Evolutionary conservation across 2,329 filamentous ascomycete genomes (phyloP), one percentile per base, ranked within the genome.

Genomic region (Cucurbitaria berberidis): DNA sequence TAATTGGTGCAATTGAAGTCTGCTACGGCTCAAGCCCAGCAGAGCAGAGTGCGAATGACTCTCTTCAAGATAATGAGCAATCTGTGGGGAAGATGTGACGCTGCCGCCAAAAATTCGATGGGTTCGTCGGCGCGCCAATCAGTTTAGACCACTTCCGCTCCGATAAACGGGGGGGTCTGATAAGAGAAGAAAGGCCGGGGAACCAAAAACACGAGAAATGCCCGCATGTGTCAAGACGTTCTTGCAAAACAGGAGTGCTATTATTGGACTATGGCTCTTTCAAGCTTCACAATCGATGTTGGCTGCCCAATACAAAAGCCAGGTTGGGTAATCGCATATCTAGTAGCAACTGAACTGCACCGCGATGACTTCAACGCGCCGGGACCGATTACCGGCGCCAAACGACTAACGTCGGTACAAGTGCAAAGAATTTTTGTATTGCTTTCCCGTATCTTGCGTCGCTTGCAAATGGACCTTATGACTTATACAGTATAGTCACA

Each of bases 81-180:
- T 59, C 64, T 64, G 70, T 66, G 69, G 70, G 68, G 70, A 66
- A 64, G 63, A 55, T 54, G 58, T 63, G 48, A 63, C 68, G 64
- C 62, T 67, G 55, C 60, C 57, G 30, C 47, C 60, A 69, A 71
- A 70, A 68, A 64, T 68, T 67, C 60, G 61, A 57, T 63, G 66
- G 62, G 60, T 62, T 53, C 58, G 56, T 39, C 59, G 51, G 51
- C 57, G 60, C 54, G 49, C 64, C 66, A 67, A 64, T 64, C 53
- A 63, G 30, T 50, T 58, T 58, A 60, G 63, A 34, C 5, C 30
- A 34, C 30, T 34, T 15, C 30, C 30, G 30, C 62, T 63, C 70
- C 70, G 71, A 72, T 72, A 57, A 34, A 54, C 60, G 46, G 57
- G 15, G n/a, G 36, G 3, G 15, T 51, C 60, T 60, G 64, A 70